Evolutionary conservation across 2,329 filamentous ascomycete species (phyloP).

Genomic region (Zymoseptoria ardabiliae): DNA sequence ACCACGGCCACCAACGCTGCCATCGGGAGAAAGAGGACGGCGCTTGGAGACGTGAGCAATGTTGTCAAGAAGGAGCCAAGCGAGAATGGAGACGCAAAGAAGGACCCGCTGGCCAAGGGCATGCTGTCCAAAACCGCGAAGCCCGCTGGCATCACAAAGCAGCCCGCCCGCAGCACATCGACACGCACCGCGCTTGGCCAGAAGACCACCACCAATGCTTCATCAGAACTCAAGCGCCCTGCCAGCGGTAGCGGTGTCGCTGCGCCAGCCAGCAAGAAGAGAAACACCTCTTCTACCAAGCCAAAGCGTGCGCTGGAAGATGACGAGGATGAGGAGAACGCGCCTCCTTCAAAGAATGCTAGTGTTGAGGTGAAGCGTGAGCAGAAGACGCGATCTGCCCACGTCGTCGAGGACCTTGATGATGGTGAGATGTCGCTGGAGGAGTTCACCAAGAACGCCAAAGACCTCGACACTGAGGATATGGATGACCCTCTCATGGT

Average conservation of each 20-base stretch:
- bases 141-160: conserved; percentile 74
- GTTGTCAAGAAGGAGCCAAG: conserved; percentile 67
- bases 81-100: conserved; percentile 54
- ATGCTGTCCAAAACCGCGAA: conserved; percentile 71
- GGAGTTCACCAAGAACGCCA: conserved; percentile 39
- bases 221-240: conserved; percentile 61
- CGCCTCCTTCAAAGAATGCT: conserved; percentile 56
- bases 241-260: conserved; percentile 62
- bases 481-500: conserved; percentile 94
- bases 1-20: conserved; percentile 40
- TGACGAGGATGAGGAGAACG: conserved; percentile 56
- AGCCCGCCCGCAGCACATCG: conserved; percentile 41
- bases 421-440: conserved; percentile 30
- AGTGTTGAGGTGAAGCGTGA: conserved; percentile 36
- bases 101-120: conserved; percentile 44
- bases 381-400: conserved; percentile 34
- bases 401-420: conserved; percentile 27
- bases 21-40: conserved; percentile 59
- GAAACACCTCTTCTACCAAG: conserved; percentile 48
- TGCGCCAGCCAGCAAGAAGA: conserved; percentile 60
- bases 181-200: conserved; percentile 55
- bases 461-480: conserved; percentile 77
- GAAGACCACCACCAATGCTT: conserved; percentile 61
- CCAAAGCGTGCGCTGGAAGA: conserved; percentile 42
- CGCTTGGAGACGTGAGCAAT: conserved; percentile 92